These are phyloP conservation scores for Starmerella bombi DNA, from an alignment of 805 yeast genomes.

Conservation along the genomic window DNA sequence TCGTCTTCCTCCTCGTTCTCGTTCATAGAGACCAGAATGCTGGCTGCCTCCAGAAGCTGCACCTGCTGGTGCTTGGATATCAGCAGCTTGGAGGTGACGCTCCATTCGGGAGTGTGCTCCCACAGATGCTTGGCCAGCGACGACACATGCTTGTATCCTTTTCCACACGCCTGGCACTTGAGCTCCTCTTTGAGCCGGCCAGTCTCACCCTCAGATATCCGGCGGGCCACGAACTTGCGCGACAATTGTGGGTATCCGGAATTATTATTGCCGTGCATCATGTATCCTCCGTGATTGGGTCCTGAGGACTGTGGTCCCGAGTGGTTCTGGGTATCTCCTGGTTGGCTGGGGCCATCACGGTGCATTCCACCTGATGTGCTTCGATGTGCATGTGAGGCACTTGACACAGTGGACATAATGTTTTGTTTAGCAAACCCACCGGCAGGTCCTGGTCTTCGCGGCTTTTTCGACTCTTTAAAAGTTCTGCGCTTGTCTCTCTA, in stretches of 20 bases:
- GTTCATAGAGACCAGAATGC: conserved; percentile 62
- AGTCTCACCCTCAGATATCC: conserved; percentile 76
- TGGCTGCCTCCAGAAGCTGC: conserved; percentile 50
- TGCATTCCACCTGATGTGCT: too few species aligned
- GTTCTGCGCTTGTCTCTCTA: too few species aligned
- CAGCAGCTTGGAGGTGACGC: conserved; percentile 62
- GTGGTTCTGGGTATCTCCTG: too few species aligned
- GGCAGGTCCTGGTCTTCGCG: too few species aligned
- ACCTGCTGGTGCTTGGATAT: conserved; percentile 85
- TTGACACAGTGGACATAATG: too few species aligned
- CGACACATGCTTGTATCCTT: conserved; percentile 78
- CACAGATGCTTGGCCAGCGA: conserved; percentile 80
- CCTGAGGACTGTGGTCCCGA: not conserved
- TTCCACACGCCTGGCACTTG: conserved; percentile 83
- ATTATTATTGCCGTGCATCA: not conserved
- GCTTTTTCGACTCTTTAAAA: too few species aligned
- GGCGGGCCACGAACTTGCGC: conserved; percentile 56
- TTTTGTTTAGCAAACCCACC: too few species aligned
- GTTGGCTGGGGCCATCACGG: too few species aligned
- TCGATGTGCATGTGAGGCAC: too few species aligned
- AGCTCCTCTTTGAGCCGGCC: conserved; percentile 74
- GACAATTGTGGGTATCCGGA: conserved; percentile 21
- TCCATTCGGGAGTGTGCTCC: conserved; percentile 96
- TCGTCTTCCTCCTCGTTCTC: conserved; percentile 26
- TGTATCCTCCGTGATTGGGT: not conserved